Evolutionary conservation across 148 eudicot species (phyloP).

Genomic region (Rhododendron ferrugineum): DNA sequence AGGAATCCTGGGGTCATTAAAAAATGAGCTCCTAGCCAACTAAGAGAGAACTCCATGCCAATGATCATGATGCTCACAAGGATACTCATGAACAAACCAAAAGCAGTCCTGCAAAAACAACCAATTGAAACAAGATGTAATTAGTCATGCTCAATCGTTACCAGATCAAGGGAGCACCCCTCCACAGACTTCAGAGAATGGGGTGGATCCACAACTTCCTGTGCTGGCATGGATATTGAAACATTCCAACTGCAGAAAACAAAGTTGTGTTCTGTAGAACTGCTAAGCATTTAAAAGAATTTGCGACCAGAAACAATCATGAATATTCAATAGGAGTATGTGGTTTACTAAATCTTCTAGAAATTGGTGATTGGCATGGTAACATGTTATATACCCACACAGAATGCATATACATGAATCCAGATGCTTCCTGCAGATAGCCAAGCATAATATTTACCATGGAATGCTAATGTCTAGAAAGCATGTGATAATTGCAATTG

Average conservation of each 20-base stretch:
- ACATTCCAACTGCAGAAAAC: conserved; percentile 36
- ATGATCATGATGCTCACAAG: background rate
- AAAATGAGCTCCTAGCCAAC: background rate
- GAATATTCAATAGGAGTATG: background rate
- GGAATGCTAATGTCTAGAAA: background rate
- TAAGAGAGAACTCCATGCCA: background rate
- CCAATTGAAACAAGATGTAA: background rate
- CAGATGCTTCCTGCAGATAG: background rate
- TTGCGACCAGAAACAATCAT: background rate
- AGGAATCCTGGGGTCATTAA: background rate
- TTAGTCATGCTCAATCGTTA: conserved; percentile 10
- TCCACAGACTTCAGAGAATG: conserved; percentile 59
- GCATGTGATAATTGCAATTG: background rate
- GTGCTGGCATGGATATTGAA: conserved; percentile 24
- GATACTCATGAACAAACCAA: background rate
- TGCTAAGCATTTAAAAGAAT: background rate
- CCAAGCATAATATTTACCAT: background rate
- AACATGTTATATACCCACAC: background rate
- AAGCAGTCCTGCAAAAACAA: background rate
- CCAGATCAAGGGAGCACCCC: conserved; percentile 64
- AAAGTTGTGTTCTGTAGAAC: conserved; percentile 6
- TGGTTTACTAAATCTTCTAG: background rate
- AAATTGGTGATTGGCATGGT: background rate
- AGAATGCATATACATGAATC: background rate
- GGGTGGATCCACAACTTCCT: conserved; percentile 49